Base-by-base conservation (phyloP, 2,329 filamentous ascomycete genomes). In the Blastomyces percursus region DNA sequence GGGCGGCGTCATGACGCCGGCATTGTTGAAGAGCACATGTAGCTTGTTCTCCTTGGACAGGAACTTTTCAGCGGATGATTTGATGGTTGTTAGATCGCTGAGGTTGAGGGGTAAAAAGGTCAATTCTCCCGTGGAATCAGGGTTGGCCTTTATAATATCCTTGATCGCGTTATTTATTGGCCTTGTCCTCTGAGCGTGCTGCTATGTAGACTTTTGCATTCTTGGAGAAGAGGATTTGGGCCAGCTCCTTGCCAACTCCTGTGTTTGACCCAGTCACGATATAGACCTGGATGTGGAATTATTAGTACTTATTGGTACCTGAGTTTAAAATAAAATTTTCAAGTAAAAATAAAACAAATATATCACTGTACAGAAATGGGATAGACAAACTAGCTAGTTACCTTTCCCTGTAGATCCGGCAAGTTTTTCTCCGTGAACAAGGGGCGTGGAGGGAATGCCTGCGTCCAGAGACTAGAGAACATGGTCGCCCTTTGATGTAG, bases 181-280 rank as follows among this genome's bases (percentile, higher is more conserved):
- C 73, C 65, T 78, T 80, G 5, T 71, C 68, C 59, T 74, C 68
- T 1, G 74, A 75, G 27, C 79, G 75, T 1, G 74, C 77, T 14
- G 75, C 73, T 24, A 80, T 66, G 66, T 79, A 81, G 46, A 81
- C 75, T 59, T 73, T 78, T 42, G 74, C 79, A 63, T 76, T 75
- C 44, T 74, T 71, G 32, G 67, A 65, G 67, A 77, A 79, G 46
- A 79, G 75, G 50, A 78, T 74, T 32, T 69, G 67, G 16, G 72
- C 70, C 0, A 78, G 67, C 46, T 76, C 72, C 61, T 75, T 72
- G 61, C 78, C 77, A 3, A 79, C 66, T 3, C 77, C 78, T 50
- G 71, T 71, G 59, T 70, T 68, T 40, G 70, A 67, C 14, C 76
- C 76, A 2, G 76, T 77, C 5, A 77, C 71, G 27, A 78, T 70